phyloP scores from a whole-genome alignment of 495 filamentous ascomycete genomes.

The Sporormia fimetaria region DNA sequence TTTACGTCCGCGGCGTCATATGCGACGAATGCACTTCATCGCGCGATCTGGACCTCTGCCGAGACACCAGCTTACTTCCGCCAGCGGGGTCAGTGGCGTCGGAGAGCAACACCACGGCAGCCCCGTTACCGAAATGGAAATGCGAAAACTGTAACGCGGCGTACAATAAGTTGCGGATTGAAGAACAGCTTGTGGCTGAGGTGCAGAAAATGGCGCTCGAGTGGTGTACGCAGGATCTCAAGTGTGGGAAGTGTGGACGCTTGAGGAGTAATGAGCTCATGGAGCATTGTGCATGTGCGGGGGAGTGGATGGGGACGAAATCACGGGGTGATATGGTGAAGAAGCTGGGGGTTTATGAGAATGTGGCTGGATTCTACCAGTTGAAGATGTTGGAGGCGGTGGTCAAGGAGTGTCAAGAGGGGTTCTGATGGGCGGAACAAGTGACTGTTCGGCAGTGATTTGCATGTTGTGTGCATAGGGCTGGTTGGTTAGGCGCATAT shows the following conservation, averaged over 20 bases:
- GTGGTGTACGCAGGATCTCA: constrained; percentile 85
- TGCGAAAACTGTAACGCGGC: constrained; percentile 68
- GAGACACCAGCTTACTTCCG: constrained; percentile 68
- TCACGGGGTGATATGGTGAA: constrained; percentile 56
- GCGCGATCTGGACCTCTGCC: constrained; percentile 84
- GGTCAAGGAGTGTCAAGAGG: constrained; percentile 41
- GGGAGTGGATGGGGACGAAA: constrained; percentile 64
- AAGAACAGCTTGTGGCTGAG: constrained; percentile 69
- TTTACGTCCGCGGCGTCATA: constrained; percentile 62
- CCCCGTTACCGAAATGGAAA: constrained; percentile 47
- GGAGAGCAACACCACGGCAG: constrained; percentile 1
- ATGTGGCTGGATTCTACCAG: constrained; percentile 65
- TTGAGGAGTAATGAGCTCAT: constrained; percentile 81
- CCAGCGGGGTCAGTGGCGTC: constrained; percentile 33
- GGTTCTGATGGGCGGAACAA: constrained; percentile 10
- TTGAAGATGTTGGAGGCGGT: constrained; percentile 70
- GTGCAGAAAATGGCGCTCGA: constrained; percentile 62
- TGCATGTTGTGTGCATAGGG: too few species aligned
- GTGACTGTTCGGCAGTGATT: too few species aligned
- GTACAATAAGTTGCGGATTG: constrained; percentile 63
- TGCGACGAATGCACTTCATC: constrained; percentile 81
- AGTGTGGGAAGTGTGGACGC: constrained; percentile 57
- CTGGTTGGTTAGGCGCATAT: too few species aligned
- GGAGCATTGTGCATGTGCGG: constrained; percentile 92
- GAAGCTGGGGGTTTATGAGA: constrained; percentile 54